phyloP scores from a whole-genome alignment of 179 eudicot genomes.

The Camellia oleifera region DNA sequence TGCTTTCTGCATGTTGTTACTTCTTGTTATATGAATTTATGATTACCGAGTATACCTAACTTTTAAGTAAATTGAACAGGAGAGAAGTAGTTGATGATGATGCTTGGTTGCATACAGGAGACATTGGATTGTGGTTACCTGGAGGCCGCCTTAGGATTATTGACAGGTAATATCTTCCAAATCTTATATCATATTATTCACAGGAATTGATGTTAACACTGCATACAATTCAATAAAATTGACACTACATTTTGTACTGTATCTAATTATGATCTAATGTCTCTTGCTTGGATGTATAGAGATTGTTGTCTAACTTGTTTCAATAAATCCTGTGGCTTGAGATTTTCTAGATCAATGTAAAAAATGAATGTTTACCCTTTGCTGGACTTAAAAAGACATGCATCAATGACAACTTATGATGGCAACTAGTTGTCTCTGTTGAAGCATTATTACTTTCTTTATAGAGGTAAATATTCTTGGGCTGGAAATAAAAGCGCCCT shows the following conservation, averaged over 20 bases:
- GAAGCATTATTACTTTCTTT: background rate
- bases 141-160: conserved; percentile 96
- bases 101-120: conserved; percentile 96
- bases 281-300: background rate
- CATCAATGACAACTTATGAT: background rate
- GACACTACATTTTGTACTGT: background rate
- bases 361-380: background rate
- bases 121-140: conserved; percentile 94
- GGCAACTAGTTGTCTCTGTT: background rate
- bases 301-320: background rate
- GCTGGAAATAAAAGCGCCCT: background rate
- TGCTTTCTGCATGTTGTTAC: conserved; percentile 12
- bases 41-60: conserved; percentile 7
- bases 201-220: background rate
- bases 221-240: background rate
- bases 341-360: conserved; percentile 4
- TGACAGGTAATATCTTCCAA: conserved; percentile 56
- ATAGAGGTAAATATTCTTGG: background rate
- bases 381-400: background rate
- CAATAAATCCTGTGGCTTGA: background rate
- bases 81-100: conserved; percentile 87
- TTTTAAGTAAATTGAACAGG: conserved; percentile 40
- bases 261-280: background rate
- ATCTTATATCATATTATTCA: background rate
- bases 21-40: background rate